Evolutionary conservation across 2,329 filamentous ascomycete genomes (phyloP), one percentile per base, ranked within the genome.

Genomic region (Colletotrichum sp.): DNA sequence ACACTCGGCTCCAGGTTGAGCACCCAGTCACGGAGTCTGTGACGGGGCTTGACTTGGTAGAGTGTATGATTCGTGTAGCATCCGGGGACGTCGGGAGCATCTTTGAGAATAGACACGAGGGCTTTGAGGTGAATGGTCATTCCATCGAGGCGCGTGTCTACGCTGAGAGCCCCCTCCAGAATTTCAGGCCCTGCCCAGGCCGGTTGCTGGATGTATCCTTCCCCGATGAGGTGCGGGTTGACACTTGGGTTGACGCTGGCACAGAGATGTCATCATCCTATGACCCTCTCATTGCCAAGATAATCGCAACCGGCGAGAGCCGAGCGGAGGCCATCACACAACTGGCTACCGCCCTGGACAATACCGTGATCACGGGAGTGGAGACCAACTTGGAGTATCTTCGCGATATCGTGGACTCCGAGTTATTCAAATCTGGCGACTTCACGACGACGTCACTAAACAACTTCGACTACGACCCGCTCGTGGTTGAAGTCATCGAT

Each of bases 231-330:
- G 89, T 94, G 8, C 89, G 93, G 13, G 92, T 95, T 70, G 93
- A 95, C 79, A 92, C 92, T 6, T 93, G 93, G 26, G 94, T 96
- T 77, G 88, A 92, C 26, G 86, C 90, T 34, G 94, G 94, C 8
- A 93, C 94, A 73, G 90, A 94, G 79, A 91, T 96, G 3, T 94
- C 93, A 0, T 92, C 93, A 6, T 92, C 94, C 78, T 96, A 95
- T 81, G 94, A 96, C 79, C 93, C 94, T 0, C 93, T 95, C 88
- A 92, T 96, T 65, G 92, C 93, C 2, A 95, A 96, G 81, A 86
- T 95, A 77, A 95, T 95, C 69, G 92, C 94, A 1, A 88, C 89
- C 68, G 94, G 91, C 0, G 85, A 87, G 1, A 88, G 89, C 60
- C 88, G 94, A 28, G 84, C 89, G 75, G 90, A 91, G 55, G 93